These are phyloP conservation scores for Didymella segeticola DNA, from an alignment of 2,329 filamentous ascomycete species.

Conservation along the genomic window DNA sequence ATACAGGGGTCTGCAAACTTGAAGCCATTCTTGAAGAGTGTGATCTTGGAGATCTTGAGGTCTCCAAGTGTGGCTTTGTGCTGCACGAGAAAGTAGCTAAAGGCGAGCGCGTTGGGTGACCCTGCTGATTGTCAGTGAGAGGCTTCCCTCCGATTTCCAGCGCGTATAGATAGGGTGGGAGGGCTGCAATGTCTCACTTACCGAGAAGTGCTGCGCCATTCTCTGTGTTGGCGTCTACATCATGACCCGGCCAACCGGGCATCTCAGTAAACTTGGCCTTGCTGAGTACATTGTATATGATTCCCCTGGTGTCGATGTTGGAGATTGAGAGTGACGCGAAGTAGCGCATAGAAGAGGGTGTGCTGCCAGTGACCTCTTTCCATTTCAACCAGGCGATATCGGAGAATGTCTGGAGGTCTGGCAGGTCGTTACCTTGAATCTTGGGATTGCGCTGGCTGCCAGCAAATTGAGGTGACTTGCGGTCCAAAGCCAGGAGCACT, in stretches of 20 bases:
- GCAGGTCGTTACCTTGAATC: constrained; percentile 5
- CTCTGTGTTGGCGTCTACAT: neutral
- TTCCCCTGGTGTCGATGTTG: constrained; percentile 2
- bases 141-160: neutral
- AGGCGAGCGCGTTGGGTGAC: constrained; percentile 12
- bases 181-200: neutral
- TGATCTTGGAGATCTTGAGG: constrained; percentile 9
- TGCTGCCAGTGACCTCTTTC: neutral
- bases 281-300: constrained; percentile 1
- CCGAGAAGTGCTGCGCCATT: constrained; percentile 8
- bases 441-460: constrained; percentile 9
- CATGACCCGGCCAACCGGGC: constrained; percentile 8
- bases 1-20: constrained; percentile 8
- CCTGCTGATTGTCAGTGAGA: neutral
- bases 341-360: constrained; percentile 7
- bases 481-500: constrained; percentile 11
- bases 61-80: constrained; percentile 14
- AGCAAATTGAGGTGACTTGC: constrained; percentile 12
- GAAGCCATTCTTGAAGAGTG: constrained; percentile 7
- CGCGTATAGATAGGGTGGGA: neutral
- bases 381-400: constrained; percentile 14
- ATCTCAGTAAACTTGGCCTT: neutral
- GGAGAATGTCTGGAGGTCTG: constrained; percentile 9
- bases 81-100: constrained; percentile 13
- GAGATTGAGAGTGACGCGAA: constrained; percentile 7